Evolutionary conservation across 176 grass and related monocot species (phyloP), one percentile per base, ranked within the genome.

Genomic region (Carex myosuroides): DNA sequence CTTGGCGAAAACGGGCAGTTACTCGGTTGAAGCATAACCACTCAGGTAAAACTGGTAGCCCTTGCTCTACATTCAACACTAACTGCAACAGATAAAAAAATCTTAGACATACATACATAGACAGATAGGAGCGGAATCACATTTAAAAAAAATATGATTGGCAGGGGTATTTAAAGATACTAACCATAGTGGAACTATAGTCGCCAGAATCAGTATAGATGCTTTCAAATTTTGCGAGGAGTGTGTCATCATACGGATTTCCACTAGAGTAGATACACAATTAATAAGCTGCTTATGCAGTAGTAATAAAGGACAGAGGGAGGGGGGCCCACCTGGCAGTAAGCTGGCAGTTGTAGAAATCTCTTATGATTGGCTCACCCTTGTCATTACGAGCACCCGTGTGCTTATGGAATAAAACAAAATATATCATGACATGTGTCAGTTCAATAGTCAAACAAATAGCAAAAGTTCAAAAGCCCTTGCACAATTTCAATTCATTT

Each of bases 1-100:
- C 72, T 86, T 92, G 93, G 53, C 91, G 91, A 76, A 90, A 68
- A 81, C 91, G 97, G 16, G 88, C 14, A 64, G 85, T 96, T 82
- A 89, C 87, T 90, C 93, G 88, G 81, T 96, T 96, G 88, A 99
- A 99, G 79, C 91, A 92, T 13, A 99, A 83, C 93, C 91, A 99
- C 65, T 95, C 89, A 54, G 87, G 87, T 87, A 95, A 80, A 79
- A 95, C 61, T 55, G 96, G 93, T 17, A 99, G 89, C 37, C 93
- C 96, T 94, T 99, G 91, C 81, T 99, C 93, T 26, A 89, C 18
- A 56, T 94, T 99, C 58, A 95, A 86, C 80, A 92, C 90, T 33
- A 95, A 94, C 96, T 99, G 83, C 30, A 85, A 67, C 55, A 85
- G 50, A 83, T 60, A 1, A 77, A 41, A 57, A 35, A 87, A 30